Evolutionary conservation across 2,329 filamentous ascomycete genomes (phyloP), one percentile per base, ranked within the genome.

Genomic region (Botrytis porri): DNA sequence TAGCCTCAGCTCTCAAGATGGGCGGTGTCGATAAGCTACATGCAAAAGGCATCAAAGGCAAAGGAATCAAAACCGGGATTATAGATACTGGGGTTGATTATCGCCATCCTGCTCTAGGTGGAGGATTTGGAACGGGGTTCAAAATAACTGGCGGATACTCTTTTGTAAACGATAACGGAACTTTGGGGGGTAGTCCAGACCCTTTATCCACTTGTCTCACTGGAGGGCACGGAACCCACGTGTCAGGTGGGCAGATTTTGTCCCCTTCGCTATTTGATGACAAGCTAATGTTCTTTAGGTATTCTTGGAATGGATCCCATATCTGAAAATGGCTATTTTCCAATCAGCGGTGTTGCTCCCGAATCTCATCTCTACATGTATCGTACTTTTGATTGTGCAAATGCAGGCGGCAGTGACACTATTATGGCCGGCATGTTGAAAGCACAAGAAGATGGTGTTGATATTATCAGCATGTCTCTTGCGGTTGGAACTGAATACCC

Each of bases 51-150:
- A 79, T 84, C n/a, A 85, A 82, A 2, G 85, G 85, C 32, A 82
- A 84, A 59, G 84, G 85, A 1, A 77, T 85, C 43, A 82, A 81
- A 35, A 80, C 87, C 29, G 84, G 80, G 8, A 78, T 86, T 43
- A 59, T 76, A 37, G 76, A 78, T 69, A 81, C 80, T 32, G 83
- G 83, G 18, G 80, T 90, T 65, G 89, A 92, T 78, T 91, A 90
- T 78, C 84, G 82, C 0, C 89, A 92, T 77, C 87, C 88, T 2
- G 87, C 88, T 41, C 85, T 92, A 0, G 90, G 90, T 51, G 88
- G 88, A 64, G 89, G 89, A 77, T 91, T 90, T 78, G 90, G 89
- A 2, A 77, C 83, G 1, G 87, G 85, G 20, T 90, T 86, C 76
- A 82, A 90, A 59, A 87, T 92, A 29, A 83, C 84, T 5, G 86